These are phyloP conservation scores for Candida ponderosae DNA, from an alignment of 805 yeast species.

Conservation along the genomic window DNA sequence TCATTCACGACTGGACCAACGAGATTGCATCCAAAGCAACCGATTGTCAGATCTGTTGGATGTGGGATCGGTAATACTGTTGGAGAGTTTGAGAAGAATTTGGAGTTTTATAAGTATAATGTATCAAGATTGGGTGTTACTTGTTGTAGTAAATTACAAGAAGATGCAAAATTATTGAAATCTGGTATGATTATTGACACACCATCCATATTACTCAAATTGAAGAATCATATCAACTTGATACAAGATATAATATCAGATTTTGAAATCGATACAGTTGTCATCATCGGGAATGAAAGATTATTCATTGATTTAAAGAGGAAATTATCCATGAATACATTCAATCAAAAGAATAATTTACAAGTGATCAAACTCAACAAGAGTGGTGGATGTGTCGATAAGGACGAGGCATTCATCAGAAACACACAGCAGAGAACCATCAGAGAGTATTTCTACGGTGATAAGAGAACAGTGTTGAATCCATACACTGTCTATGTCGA, in stretches of 20 bases:
- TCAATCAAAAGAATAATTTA: constrained; percentile 20
- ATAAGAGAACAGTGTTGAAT: constrained; percentile 52
- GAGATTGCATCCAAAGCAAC: constrained; percentile 78
- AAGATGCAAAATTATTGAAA: constrained; percentile 35
- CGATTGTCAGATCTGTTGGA: constrained; percentile 78
- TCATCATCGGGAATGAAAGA: constrained; percentile 74
- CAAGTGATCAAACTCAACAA: constrained; percentile 50
- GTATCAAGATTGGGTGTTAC: constrained; percentile 23
- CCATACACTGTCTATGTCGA: constrained; percentile 82
- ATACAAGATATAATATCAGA: constrained; percentile 51
- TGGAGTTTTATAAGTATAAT: constrained; percentile 17
- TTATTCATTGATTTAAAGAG: constrained; percentile 55
- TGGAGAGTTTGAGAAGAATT: constrained; percentile 34
- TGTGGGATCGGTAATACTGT: constrained; percentile 35
- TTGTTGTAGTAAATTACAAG: constrained; percentile 36
- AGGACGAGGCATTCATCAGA: constrained; percentile 62
- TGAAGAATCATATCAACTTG: constrained; percentile 38
- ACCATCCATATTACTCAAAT: constrained; percentile 40
- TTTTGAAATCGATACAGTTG: constrained; percentile 49
- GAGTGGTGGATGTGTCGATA: constrained; percentile 71
- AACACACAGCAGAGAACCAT: constrained; percentile 69
- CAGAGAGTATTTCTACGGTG: constrained; percentile 87
- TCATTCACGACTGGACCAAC: constrained; percentile 71
- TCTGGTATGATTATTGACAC: constrained; percentile 71
- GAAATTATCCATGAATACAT: constrained; percentile 23